These are phyloP conservation scores for Balakata baccata DNA, from an alignment of 345 rosid species.

Conservation along the genomic window DNA sequence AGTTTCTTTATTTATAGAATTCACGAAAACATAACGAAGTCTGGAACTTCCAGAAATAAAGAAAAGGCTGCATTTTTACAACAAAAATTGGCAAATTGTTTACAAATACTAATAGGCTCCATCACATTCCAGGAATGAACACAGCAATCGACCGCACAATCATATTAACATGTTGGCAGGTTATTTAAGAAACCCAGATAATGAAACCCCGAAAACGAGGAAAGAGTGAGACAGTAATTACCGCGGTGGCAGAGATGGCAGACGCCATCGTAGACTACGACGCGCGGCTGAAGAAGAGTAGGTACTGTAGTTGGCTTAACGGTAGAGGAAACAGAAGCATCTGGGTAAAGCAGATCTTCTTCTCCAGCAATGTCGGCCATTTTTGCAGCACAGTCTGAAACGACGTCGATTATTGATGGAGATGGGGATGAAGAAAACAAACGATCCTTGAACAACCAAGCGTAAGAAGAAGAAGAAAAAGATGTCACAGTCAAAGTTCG, in stretches of 20 bases:
- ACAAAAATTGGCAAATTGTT: too few relatives aligned
- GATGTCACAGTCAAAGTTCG: background rate
- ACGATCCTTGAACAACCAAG: background rate
- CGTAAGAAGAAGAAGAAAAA: background rate
- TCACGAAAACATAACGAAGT: background rate
- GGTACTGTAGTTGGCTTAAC: conserved; percentile 34
- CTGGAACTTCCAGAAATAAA: background rate
- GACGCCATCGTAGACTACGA: conserved; percentile 87
- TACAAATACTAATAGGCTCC: too few relatives aligned
- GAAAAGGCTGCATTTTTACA: background rate
- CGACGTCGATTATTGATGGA: conserved; percentile 25
- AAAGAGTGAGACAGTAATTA: conserved; percentile 10
- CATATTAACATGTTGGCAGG: too few relatives aligned
- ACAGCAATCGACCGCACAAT: too few relatives aligned
- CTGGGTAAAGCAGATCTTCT: conserved; percentile 33
- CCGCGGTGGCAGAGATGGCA: conserved; percentile 97
- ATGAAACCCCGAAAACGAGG: background rate
- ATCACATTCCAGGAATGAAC: background rate
- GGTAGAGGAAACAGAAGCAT: conserved; percentile 26
- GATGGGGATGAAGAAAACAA: conserved; percentile 20
- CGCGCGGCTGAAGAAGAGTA: conserved; percentile 69
- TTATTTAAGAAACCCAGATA: background rate
- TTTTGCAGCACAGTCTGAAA: conserved; percentile 30
- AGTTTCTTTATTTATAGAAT: too few relatives aligned
- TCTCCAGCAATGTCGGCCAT: conserved; percentile 32